Conservation (phyloP, 169 alveolate species). For the Cryptosporidium canis region DNA sequence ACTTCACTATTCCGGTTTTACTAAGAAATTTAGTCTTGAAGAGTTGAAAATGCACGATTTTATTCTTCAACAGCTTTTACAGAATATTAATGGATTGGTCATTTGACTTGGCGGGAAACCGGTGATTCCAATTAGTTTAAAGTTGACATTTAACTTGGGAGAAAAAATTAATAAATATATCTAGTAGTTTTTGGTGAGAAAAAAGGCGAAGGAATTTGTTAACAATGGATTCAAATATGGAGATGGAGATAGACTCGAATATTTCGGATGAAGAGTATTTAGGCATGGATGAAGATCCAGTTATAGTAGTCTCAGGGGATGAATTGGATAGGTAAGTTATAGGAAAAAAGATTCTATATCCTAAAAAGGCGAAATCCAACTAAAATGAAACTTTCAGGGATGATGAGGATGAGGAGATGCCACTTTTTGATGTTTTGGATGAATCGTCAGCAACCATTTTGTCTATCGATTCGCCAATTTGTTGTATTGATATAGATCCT, state of each 20-base stretch:
- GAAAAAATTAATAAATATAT: neutral
- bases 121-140: neutral
- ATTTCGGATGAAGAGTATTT: conserved; percentile 11
- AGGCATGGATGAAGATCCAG: conserved; percentile 19
- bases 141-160: neutral
- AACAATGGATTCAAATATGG: neutral
- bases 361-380: neutral
- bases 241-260: conserved; percentile 54
- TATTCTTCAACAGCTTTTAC: neutral
- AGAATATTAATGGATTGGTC: neutral
- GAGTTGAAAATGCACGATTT: too few relatives aligned
- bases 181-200: neutral
- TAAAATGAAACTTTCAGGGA: neutral
- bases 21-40: too few relatives aligned
- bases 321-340: conserved; percentile 43
- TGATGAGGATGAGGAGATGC: conserved; percentile 38
- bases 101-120: conserved; percentile 8
- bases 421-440: conserved; percentile 39
- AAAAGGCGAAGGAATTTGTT: neutral
- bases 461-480: conserved; percentile 18
- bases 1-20: too few relatives aligned
- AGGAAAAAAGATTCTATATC: neutral
- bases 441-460: conserved; percentile 60
- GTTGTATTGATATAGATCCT: conserved; percentile 50
- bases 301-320: conserved; percentile 29